These are phyloP conservation scores for Candida dendrica DNA, from an alignment of 805 yeast genomes.

Conservation along the genomic window DNA sequence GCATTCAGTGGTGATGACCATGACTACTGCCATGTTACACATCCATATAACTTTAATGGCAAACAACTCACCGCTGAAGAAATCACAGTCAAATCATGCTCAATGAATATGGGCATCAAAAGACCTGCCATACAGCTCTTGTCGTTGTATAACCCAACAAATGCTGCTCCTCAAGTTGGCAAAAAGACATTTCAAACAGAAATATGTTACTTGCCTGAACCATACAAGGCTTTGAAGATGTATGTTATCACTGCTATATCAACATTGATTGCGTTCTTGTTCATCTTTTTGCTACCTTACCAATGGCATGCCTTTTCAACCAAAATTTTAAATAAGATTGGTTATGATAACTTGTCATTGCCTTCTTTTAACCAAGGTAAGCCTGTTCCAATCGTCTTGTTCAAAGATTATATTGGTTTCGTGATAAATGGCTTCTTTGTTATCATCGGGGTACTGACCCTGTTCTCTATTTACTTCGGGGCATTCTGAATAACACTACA, in stretches of 20 bases:
- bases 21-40: conserved; percentile 81
- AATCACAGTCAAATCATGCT: conserved; percentile 78
- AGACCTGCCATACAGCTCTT: conserved; percentile 84
- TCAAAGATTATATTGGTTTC: conserved; percentile 10
- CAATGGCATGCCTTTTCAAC: conserved; percentile 13
- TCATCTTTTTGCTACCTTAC: conserved; percentile 22
- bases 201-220: conserved; percentile 52
- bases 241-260: conserved; percentile 23
- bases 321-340: conserved; percentile 3
- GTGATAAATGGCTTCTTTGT: conserved; percentile 5
- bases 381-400: background rate
- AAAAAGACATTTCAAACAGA: conserved; percentile 30
- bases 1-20: conserved; percentile 95
- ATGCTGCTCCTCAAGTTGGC: conserved; percentile 6
- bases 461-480: conserved; percentile 14
- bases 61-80: conserved; percentile 44
- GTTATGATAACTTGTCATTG: background rate
- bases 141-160: conserved; percentile 47
- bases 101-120: conserved; percentile 88
- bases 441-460: conserved; percentile 7
- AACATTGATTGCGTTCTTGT: conserved; percentile 11
- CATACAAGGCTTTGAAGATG: conserved; percentile 35
- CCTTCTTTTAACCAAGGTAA: background rate
- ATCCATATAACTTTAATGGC: conserved; percentile 26
- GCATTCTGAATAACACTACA: conserved; percentile 17